Conservation (phyloP, 2,329 filamentous ascomycete species). For the Microcyclosporella mali region DNA sequence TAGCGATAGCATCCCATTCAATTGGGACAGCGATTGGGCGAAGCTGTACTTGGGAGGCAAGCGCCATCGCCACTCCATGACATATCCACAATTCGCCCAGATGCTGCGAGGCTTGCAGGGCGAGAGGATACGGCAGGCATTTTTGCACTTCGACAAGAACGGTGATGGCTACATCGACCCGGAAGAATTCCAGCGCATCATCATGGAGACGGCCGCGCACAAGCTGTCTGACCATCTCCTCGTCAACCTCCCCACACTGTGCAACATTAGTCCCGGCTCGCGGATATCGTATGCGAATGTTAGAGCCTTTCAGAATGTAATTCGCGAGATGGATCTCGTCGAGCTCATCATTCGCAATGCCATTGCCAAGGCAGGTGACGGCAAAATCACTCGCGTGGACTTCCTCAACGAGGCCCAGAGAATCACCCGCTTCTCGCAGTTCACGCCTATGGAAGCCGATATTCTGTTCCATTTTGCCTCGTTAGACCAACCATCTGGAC, state of each 20-base stretch:
- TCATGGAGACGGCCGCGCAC: slow-evolving; percentile 83
- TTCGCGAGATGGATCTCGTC: slow-evolving; percentile 94
- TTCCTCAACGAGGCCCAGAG: slow-evolving; percentile 91
- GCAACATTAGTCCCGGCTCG: slow-evolving; percentile 85
- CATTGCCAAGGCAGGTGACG: slow-evolving; percentile 73
- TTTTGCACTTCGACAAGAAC: slow-evolving; percentile 84
- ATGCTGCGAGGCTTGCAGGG: slow-evolving; percentile 95
- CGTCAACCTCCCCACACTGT: slow-evolving; percentile 82
- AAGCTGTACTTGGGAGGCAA: slow-evolving; percentile 86
- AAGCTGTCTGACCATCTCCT: slow-evolving; percentile 96
- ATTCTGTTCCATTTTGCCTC: slow-evolving; percentile 98
- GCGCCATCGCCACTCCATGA: slow-evolving; percentile 82
- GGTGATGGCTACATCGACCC: slow-evolving; percentile 93
- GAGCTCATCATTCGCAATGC: slow-evolving; percentile 89
- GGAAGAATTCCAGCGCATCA: slow-evolving; percentile 94
- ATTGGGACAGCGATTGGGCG: slow-evolving; percentile 97
- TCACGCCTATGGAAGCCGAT: slow-evolving; percentile 97
- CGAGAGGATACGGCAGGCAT: slow-evolving; percentile 91
- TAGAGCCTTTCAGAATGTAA: slow-evolving; percentile 94
- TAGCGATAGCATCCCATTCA: slow-evolving; percentile 78
- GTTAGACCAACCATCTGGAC: slow-evolving; percentile 79
- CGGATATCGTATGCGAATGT: slow-evolving; percentile 98
- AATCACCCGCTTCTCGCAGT: slow-evolving; percentile 87
- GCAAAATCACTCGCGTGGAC: slow-evolving; percentile 88
- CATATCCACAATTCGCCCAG: slow-evolving; percentile 94